Conservation (phyloP, 164 flowering plant species). For the Berberis thunbergii region DNA sequence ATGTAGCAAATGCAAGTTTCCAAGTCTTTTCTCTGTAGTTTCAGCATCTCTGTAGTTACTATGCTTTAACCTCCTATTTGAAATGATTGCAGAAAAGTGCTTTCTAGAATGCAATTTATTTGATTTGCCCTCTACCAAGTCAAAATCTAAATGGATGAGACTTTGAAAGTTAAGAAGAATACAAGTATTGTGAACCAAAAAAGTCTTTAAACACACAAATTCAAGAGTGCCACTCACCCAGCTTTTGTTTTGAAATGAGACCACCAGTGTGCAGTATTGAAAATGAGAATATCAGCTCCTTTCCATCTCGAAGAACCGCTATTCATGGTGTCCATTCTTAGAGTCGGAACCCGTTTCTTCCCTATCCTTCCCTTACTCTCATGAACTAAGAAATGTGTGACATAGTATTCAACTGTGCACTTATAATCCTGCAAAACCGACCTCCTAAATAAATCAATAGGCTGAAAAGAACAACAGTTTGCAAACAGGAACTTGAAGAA, state of each 20-base stretch:
- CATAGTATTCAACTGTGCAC: slow-evolving; percentile 90
- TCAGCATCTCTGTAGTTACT: too few species aligned
- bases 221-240: slow-evolving; percentile 48
- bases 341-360: slow-evolving; percentile 49
- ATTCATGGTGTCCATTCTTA: slow-evolving; percentile 74
- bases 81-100: too few species aligned
- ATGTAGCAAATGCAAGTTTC: too few species aligned
- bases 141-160: neutral
- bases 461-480: neutral
- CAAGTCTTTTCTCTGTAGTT: too few species aligned
- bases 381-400: slow-evolving; percentile 75
- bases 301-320: slow-evolving; percentile 82
- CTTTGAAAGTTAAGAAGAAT: neutral
- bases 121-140: too few species aligned
- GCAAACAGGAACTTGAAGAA: slow-evolving; percentile 4
- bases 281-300: slow-evolving; percentile 88
- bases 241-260: slow-evolving; percentile 88
- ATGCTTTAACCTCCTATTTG: too few species aligned
- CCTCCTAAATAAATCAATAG: neutral
- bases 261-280: slow-evolving; percentile 99
- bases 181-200: neutral
- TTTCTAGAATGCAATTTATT: too few species aligned
- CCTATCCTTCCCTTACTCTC: slow-evolving; percentile 83
- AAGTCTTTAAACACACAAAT: neutral
- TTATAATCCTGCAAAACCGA: slow-evolving; percentile 58